Base-by-base conservation (phyloP, 805 yeast genomes). In the Cyberlindnera maritima region DNA sequence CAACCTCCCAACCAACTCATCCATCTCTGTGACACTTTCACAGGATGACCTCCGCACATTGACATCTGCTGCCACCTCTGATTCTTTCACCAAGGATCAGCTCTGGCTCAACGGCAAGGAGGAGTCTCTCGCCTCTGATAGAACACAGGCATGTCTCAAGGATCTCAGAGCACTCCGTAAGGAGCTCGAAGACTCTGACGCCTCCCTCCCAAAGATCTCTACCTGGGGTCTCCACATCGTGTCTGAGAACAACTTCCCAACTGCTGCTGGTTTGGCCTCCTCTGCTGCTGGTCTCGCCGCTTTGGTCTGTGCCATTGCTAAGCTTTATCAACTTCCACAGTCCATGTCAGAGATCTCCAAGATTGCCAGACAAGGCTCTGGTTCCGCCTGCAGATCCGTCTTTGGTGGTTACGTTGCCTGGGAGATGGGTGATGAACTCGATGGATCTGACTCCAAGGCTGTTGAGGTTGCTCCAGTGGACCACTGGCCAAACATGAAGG, bases 221-320 rank as follows among this genome's bases (percentile, higher is more conserved):
- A 59, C 71, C 17, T 81, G 78, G 78, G 75, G 77, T 43, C 72
- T 94, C 47, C 88, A 83, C 59, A 86, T 94, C 56, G 96, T 88
- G 13, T 83, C 95, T 23, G 96, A 89, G 63, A 94, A 94, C 72
- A 94, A 94, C 70, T 94, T 94, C 76, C 99, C 99, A 43, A 94
- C 99, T 21, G 99, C 99, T 28, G 99, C 99, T 6, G 99, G 99
- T 2, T 77, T 94, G 58, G 99, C 99, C 0, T 89, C 97, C 1
- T 86, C 96, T 5, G 99, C 99, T 13, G 98, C 99, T 10, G 99
- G 99, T 0, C 92, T 90, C 68, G 97, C 99, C 31, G 99, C 99
- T 10, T 75, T 94, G 51, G 96, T 92, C 19, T 80, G 80, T 41
- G 88, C 97, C n/a, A 80, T 94, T 61, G 90, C 98, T 15, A 79